phyloP scores from a whole-genome alignment of 2,329 filamentous ascomycete genomes.

The Chrysoporthe puriensis region DNA sequence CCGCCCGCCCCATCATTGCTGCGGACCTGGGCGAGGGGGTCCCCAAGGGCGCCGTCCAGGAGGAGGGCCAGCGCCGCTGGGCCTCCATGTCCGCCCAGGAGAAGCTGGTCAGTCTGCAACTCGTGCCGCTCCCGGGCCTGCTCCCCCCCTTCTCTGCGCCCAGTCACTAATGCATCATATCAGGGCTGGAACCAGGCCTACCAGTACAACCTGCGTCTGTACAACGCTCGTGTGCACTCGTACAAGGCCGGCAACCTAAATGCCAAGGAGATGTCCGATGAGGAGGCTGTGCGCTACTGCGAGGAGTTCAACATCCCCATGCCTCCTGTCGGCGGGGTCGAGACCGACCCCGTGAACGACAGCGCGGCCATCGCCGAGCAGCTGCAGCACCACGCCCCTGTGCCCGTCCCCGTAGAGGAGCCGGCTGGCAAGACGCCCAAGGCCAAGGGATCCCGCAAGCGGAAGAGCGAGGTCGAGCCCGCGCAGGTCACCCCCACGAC shows the following conservation, averaged over 20 bases:
- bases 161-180: constrained; percentile 15
- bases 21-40: constrained; percentile 74
- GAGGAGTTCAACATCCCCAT: constrained; percentile 60
- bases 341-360: constrained; percentile 50
- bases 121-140: background rate
- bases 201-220: constrained; percentile 68
- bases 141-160: no score
- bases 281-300: constrained; percentile 64
- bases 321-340: constrained; percentile 52
- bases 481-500: constrained; percentile 42
- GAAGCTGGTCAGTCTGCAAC: constrained; percentile 57
- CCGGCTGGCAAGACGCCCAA: constrained; percentile 61
- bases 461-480: constrained; percentile 54
- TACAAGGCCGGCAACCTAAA: constrained; percentile 64
- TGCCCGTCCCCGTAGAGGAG: constrained; percentile 46
- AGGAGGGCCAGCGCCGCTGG: constrained; percentile 88
- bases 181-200: constrained; percentile 68
- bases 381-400: constrained; percentile 50
- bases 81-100: constrained; percentile 73
- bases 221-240: constrained; percentile 67
- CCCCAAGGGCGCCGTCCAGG: constrained; percentile 83
- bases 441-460: constrained; percentile 55
- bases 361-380: constrained; percentile 64
- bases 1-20: constrained; percentile 81
- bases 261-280: constrained; percentile 64